Evolutionary conservation across 768 basidiomycete genomes (phyloP).

Genomic region (Amanita exitialis): DNA sequence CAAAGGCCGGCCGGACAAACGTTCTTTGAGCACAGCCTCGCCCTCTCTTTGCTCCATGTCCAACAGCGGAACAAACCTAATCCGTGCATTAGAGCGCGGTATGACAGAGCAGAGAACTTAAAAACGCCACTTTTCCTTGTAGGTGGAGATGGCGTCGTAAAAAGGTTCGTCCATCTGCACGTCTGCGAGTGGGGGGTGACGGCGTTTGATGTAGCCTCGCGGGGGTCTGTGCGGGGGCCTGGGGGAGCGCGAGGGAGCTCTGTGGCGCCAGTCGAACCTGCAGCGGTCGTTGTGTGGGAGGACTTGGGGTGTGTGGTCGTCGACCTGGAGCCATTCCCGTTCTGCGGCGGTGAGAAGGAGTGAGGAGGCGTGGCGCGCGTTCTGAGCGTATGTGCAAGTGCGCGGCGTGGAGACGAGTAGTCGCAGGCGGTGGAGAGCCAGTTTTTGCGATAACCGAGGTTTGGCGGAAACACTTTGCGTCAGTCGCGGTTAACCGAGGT

Average conservation of each 20-base stretch:
- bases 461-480: too few relatives aligned
- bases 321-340: slow-evolving; percentile 28
- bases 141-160: slow-evolving; percentile 40
- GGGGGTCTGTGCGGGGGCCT: slow-evolving; percentile 9
- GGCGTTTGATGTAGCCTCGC: slow-evolving; percentile 24
- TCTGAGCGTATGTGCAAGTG: too few relatives aligned
- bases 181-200: slow-evolving; percentile 22
- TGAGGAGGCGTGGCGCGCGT: neutral
- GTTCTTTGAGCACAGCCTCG: slow-evolving; percentile 46
- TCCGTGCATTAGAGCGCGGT: neutral
- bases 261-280: slow-evolving; percentile 55
- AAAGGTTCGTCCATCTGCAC: slow-evolving; percentile 29
- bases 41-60: slow-evolving; percentile 55
- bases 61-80: slow-evolving; percentile 30
- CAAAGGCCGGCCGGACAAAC: slow-evolving; percentile 60
- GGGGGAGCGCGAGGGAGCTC: slow-evolving; percentile 34
- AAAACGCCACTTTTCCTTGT: slow-evolving; percentile 39
- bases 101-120: neutral
- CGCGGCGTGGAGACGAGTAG: too few relatives aligned
- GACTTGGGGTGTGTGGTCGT: slow-evolving; percentile 2
- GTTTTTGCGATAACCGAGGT: too few relatives aligned
- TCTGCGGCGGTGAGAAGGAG: slow-evolving; percentile 18
- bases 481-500: too few relatives aligned
- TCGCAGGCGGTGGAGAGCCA: neutral
- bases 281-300: neutral